Evolutionary conservation across 495 filamentous ascomycete genomes (phyloP), one percentile per base, ranked within the genome.

Genomic region (Xylaria bambusicola): DNA sequence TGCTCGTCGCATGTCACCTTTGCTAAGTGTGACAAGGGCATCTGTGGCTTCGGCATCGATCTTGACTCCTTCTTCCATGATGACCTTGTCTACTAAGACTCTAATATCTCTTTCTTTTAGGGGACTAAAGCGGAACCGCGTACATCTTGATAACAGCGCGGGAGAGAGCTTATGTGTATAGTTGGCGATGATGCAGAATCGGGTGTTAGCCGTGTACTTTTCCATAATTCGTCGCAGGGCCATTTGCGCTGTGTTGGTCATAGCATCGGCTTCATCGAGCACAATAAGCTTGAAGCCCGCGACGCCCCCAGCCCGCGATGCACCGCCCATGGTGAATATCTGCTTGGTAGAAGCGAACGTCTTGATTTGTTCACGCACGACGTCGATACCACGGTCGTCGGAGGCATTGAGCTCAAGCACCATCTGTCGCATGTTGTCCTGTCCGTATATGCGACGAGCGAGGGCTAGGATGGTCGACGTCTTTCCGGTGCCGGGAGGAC

Each of bases 131-230:
- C 94, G 82, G 76, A 99, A 99, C 36, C 94, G 80, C 2, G 94
- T 98, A 74, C 94, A 99, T 62, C 94, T 80, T 29, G 92, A 97
- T 17, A 99, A 82, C 7, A 99, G 79, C 0, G 94, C 94, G 0
- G 94, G 93, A 6, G 90, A 93, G n/a, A 99, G 86, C 72, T 98
- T 99, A 77, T 99, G 94, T 29, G 94, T 96, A 71, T 99, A 99
- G 73, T 99, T 99, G 64, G 95, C 95, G 58, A 99, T 97, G 66
- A 99, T 91, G 75, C 93, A 97, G 75, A 99, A 99, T 51, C 94
- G 83, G 0, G 94, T 97, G 76, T 99, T 98, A 58, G 92, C 91
- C 0, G 94, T 99, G 75, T 98, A 99, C 73, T 95, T 94, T 70
- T 99, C 94, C 95, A 99, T 99, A 57, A 99, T 99, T 42, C 94